Evolutionary conservation across 176 grass and related monocot genomes (phyloP), one percentile per base, ranked within the genome.

Genomic region (Saccharum officinarum): DNA sequence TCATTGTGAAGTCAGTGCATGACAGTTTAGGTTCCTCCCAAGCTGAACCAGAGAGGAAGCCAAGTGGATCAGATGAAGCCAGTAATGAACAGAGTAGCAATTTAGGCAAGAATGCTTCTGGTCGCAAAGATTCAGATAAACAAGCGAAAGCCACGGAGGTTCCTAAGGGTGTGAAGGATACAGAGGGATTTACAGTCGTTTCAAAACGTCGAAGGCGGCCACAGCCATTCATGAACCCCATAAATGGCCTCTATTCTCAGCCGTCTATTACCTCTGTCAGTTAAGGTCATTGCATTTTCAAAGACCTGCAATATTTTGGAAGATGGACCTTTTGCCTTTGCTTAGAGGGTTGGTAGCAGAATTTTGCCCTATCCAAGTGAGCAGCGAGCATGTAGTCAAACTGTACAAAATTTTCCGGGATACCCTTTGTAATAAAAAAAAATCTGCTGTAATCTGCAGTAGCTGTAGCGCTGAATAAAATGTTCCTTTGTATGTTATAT

Each of bases 1-100:
- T 99, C 86, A 99, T 99, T 83, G 92, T 99, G 62, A 96, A 83
- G 80, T 99, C 97, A n/a, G n/a, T n/a, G n/a, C n/a, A 83, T 28
- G 88, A 99, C 66, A 94, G 86, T 73, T 80, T 97, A 81, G 88
- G 91, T 55, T 83, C n/a, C n/a, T n/a, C n/a, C n/a, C 67, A 80
- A 66, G 67, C 72, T 79, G 82, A 69, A 54, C 47, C n/a, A 30
- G 86, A 75, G 54, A 73, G 65, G 73, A 94, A 85, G 79, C 34
- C 72, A 87, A 85, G 42, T 80, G 76, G 40, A 36, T 66, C 83
- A 47, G 89, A 87, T 80, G 82, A 91, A 83, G 26, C 87, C 78
- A 84, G 20, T 88, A 70, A 77, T 69, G 88, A 90, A 37, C 81
- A 89, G 16, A 82, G 17, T 64, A 83, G 52, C 73, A 87, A 50